phyloP scores from a whole-genome alignment of 108 stramenopile genomes.

The Skeletonema tropicum region DNA sequence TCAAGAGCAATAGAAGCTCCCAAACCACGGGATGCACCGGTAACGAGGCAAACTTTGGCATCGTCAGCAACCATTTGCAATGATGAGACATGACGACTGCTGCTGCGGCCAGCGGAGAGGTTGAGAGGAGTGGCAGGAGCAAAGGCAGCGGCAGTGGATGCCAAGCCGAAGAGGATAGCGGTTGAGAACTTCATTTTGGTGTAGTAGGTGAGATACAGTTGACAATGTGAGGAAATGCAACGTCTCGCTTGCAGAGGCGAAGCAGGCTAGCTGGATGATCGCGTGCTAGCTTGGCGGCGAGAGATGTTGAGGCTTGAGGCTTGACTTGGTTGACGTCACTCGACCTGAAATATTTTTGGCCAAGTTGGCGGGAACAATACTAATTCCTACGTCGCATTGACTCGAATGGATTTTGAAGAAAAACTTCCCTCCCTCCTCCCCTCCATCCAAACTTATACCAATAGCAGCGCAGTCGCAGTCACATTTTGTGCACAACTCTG shows the following conservation, averaged over 20 bases:
- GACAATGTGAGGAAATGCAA: neutral
- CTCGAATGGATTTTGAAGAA: too few species aligned
- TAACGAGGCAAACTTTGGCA: slow-evolving; percentile 89
- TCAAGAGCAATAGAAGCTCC: slow-evolving; percentile 93
- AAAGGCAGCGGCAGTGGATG: slow-evolving; percentile 35
- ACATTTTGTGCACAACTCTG: too few species aligned
- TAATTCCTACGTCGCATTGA: too few species aligned
- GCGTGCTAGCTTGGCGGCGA: too few species aligned
- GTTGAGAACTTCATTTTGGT: slow-evolving; percentile 37
- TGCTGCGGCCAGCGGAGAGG: slow-evolving; percentile 11
- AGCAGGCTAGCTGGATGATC: too few species aligned
- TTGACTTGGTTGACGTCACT: neutral
- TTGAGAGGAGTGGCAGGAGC: slow-evolving; percentile 40
- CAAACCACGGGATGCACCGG: slow-evolving; percentile 93
- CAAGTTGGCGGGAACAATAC: too few species aligned
- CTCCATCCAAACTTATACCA: too few species aligned
- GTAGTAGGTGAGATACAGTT: neutral
- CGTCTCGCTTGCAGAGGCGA: neutral
- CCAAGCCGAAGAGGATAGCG: slow-evolving; percentile 30
- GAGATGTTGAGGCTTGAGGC: too few species aligned
- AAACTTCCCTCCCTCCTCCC: too few species aligned
- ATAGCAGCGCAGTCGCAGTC: too few species aligned
- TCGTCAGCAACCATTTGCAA: slow-evolving; percentile 83
- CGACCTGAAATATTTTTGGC: too few species aligned
- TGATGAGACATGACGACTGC: slow-evolving; percentile 43